Base-by-base conservation (phyloP, 2,329 filamentous ascomycete species). In the Nigrospora osmanthi region DNA sequence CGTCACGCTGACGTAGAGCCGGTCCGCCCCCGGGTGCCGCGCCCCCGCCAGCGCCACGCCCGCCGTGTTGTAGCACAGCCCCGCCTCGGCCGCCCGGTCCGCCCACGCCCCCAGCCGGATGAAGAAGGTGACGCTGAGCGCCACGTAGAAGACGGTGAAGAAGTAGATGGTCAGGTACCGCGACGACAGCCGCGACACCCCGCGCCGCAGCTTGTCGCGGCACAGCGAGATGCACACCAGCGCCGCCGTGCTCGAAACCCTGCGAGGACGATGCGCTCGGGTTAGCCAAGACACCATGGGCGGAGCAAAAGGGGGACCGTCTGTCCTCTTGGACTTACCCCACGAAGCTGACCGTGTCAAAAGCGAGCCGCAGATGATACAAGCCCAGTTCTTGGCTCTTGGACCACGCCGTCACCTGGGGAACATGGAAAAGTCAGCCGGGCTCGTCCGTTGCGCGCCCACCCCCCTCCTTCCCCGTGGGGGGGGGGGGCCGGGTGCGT, bases 151-250 rank as follows among this genome's bases (percentile, higher is more conserved):
- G 16, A 40, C 32, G 36, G 50, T 44, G 44, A 56, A 61, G 41
- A 56, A 31, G 48, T 58, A 60, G 19, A 52, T 50, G 14, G 47
- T 52, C 43, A 54, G 51, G 42, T 62, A 56, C 19, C 57, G 57
- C 19, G 44, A 45, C 32, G 45, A 52, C 12, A 49, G 15, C 15
- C 43, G 50, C 15, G 46, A 47, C 11, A 38, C 32, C 3, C 36
- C 30, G 40, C 38, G 30, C 30, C 35, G 43, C 28, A 48, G 40
- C 30, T 48, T 46, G 12, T 30, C 45, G 13, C 44, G 46, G 35
- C 46, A 48, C 39, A 43, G 47, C 13, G 43, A 31, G 12, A 38
- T 41, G 28, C 48, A 50, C 1, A 50, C 43, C 3, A 50, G 28
- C 9, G 47, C 48, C 23, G 42, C 48, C 4, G 46, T 44, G 30